Evolutionary conservation across 108 stramenopile genomes (phyloP).

Genomic region (Mediolabrus comicus): DNA sequence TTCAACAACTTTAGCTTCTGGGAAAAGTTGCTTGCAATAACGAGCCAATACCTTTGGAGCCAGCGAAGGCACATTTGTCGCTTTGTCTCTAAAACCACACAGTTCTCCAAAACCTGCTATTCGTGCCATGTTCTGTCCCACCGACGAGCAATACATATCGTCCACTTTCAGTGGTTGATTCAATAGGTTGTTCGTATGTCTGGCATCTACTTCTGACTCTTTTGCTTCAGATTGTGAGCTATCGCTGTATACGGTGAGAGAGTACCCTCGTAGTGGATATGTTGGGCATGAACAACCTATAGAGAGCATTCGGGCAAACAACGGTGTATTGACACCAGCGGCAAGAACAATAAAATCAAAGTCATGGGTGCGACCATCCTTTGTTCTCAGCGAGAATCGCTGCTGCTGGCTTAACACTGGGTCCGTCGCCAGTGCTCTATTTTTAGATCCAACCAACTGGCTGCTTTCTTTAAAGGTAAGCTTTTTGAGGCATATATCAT

Average conservation of each 20-base stretch:
- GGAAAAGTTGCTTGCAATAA: constrained; percentile 29
- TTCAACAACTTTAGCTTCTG: constrained; percentile 17
- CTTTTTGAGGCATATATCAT: constrained; percentile 1
- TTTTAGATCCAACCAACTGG: neutral
- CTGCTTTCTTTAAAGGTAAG: neutral
- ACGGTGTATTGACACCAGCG: constrained; percentile 44
- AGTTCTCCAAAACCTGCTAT: constrained; percentile 54
- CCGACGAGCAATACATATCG: constrained; percentile 49
- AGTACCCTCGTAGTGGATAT: constrained; percentile 54
- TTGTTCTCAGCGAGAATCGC: constrained; percentile 24
- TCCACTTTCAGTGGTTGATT: constrained; percentile 37
- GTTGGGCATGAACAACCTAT: constrained; percentile 45
- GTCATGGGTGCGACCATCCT: constrained; percentile 32
- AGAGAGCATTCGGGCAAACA: constrained; percentile 38
- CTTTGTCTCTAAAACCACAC: constrained; percentile 38
- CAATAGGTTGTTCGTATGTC: constrained; percentile 15
- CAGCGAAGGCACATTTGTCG: constrained; percentile 31
- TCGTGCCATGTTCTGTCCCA: constrained; percentile 41
- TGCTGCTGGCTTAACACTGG: neutral
- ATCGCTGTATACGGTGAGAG: constrained; percentile 34
- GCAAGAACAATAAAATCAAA: constrained; percentile 48
- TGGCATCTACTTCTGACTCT: neutral
- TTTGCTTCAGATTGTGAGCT: neutral
- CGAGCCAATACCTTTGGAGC: constrained; percentile 37
- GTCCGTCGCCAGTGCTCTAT: neutral